Evolutionary conservation across 1,284 basidiomycete genomes (phyloP).

Genomic region (Phenoliferia sp.): DNA sequence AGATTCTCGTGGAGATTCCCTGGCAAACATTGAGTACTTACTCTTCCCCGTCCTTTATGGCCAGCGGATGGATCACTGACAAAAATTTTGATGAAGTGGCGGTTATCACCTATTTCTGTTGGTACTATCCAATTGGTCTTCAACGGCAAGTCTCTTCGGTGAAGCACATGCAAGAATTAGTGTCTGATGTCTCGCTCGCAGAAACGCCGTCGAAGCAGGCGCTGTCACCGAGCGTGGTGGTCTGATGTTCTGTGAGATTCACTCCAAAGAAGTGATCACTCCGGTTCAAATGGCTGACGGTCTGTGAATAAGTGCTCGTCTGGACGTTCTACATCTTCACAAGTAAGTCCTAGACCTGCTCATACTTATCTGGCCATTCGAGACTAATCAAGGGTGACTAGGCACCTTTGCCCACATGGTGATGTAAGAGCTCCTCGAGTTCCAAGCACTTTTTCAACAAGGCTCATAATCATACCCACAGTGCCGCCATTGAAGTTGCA

Average conservation of each 20-base stretch:
- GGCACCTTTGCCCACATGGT: neutral
- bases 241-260: constrained; percentile 44
- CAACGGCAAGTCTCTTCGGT: neutral
- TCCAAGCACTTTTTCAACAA: neutral
- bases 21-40: constrained; percentile 35
- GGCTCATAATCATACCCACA: neutral
- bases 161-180: constrained; percentile 47
- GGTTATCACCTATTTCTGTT: constrained; percentile 42
- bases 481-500: neutral
- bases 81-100: neutral
- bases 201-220: constrained; percentile 41
- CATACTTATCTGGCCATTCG: too few relatives aligned
- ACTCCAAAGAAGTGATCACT: too few relatives aligned
- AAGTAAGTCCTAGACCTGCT: too few relatives aligned
- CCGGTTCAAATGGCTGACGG: too few relatives aligned
- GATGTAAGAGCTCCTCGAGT: neutral
- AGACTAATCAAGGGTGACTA: too few relatives aligned
- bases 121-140: constrained; percentile 24
- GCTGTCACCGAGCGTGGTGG: constrained; percentile 11
- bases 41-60: too few relatives aligned
- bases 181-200: too few relatives aligned
- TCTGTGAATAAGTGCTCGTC: too few relatives aligned
- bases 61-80: neutral
- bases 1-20: constrained; percentile 43
- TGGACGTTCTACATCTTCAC: constrained; percentile 43